Evolutionary conservation across 2,329 filamentous ascomycete species (phyloP).

Genomic region (Triangularia verruculosa): DNA sequence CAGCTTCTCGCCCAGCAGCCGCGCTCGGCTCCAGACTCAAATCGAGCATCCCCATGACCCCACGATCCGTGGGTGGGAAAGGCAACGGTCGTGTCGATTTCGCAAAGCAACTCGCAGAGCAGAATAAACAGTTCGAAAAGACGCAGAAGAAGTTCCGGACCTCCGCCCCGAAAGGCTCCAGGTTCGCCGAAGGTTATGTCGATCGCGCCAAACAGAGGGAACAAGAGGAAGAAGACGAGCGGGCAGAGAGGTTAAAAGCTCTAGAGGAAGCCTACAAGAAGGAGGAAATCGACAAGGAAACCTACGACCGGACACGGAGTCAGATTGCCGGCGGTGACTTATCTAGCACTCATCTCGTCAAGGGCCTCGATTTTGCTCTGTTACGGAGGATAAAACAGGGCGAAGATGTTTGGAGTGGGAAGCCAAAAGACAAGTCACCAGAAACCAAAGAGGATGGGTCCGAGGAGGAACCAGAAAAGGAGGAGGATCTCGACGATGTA

Average conservation of each 20-base stretch:
- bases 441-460: conserved; percentile 24
- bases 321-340: conserved; percentile 83
- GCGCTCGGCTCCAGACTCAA: conserved; percentile 73
- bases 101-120: conserved; percentile 77
- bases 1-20: conserved; percentile 32
- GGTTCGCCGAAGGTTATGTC: conserved; percentile 74
- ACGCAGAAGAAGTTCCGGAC: conserved; percentile 73
- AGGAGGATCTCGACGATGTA: conserved; percentile 61
- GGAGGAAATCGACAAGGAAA: conserved; percentile 76
- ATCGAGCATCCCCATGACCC: conserved; percentile 89
- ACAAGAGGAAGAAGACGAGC: conserved; percentile 50
- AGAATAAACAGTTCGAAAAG: conserved; percentile 49
- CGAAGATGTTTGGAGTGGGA: conserved; percentile 58
- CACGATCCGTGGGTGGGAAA: conserved; percentile 58
- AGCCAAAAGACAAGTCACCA: conserved; percentile 30
- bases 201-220: conserved; percentile 71
- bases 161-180: conserved; percentile 77
- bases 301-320: conserved; percentile 70
- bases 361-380: conserved; percentile 84
- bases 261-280: conserved; percentile 80
- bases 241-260: conserved; percentile 66
- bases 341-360: conserved; percentile 79
- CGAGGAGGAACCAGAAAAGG: conserved; percentile 45
- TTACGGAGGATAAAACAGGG: conserved; percentile 66
- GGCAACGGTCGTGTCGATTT: conserved; percentile 60